Evolutionary conservation across 2,329 filamentous ascomycete species (phyloP), one percentile per base, ranked within the genome.

Genomic region (Teratosphaeria viscida): DNA sequence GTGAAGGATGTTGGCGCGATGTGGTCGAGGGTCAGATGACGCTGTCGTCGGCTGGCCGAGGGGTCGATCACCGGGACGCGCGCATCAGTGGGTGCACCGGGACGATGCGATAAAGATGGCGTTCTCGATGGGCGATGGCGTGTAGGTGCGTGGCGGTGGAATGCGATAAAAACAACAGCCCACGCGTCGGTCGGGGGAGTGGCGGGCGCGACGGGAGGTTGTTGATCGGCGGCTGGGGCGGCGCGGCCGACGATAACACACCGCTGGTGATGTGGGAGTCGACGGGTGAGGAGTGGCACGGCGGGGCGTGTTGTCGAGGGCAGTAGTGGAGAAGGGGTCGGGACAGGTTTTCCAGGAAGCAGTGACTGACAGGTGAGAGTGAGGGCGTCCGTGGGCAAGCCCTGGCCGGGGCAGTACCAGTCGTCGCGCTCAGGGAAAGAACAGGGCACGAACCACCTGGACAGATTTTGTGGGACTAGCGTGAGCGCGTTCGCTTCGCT

Each of bases 101-200:
- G 35, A 26, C 26, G 57, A 39, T 59, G 58, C 58, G 58, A 59
- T 59, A 56, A 59, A 32, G 58, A 59, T 59, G 54, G 34, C 43
- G 26, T 47, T 32, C 32, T 11, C 11, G n/a, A 16, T 26, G 39
- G 14, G 54, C 43, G 56, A 29, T 26, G 34, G 14, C 54, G 16
- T 23, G 11, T 56, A 43, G 39, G 56, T 29, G 23, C 26, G 43
- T 26, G 26, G 56, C 47, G 14, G 56, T 52, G 56, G 56, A 57
- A 57, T 57, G 56, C 56, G 56, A 52, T 6, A 67, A 64, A 3
- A 67, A 63, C 7, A 70, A 69, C 16, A 74, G 74, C 23, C 3
- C 43, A 49, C 43, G 43, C 43, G 43, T 49, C 43, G 7, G 10
- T 39, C 29, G 37, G 37, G 11, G 37, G 43, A 49, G 43, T 49